Conservation (phyloP, 2,329 filamentous ascomycete species). For the Fusarium sp. region DNA sequence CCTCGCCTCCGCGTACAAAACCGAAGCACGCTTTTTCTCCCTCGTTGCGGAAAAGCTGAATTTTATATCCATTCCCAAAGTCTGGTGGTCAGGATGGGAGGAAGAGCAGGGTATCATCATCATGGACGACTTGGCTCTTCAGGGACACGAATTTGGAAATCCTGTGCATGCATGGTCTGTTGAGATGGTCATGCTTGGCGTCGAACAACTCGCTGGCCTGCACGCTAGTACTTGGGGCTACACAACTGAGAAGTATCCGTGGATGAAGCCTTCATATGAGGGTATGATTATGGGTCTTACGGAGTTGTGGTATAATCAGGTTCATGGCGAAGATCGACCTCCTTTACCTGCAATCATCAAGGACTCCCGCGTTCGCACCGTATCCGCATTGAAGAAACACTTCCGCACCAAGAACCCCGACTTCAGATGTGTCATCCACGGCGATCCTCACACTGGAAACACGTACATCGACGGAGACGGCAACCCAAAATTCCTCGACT, state of each 20-base stretch:
- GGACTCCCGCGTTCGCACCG: not conserved
- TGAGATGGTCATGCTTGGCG: not conserved
- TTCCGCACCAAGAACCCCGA: conserved; percentile 17
- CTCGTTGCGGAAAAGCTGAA: not conserved
- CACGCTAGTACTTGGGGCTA: conserved; percentile 20
- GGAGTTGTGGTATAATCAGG: conserved; percentile 3
- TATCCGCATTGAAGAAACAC: conserved; percentile 6
- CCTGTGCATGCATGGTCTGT: conserved; percentile 5
- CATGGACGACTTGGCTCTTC: conserved; percentile 15
- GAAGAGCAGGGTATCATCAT: conserved; percentile 17
- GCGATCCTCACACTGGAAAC: conserved; percentile 27
- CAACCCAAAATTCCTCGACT: conserved; percentile 24
- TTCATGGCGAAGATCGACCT: not conserved
- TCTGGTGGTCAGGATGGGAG: not conserved
- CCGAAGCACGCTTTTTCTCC: conserved; percentile 11
- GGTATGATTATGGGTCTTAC: conserved; percentile 10
- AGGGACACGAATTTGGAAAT: conserved; percentile 11
- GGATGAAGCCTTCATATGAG: conserved; percentile 12
- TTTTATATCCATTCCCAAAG: not conserved
- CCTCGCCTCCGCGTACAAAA: not conserved
- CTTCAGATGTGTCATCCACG: conserved; percentile 19
- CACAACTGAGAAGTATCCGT: not conserved
- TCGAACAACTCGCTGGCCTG: conserved; percentile 14
- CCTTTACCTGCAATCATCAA: conserved; percentile 10
- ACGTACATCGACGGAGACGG: conserved; percentile 5